Conservation (phyloP, 305 asterid genomes). For the Fraxinus albicans region DNA sequence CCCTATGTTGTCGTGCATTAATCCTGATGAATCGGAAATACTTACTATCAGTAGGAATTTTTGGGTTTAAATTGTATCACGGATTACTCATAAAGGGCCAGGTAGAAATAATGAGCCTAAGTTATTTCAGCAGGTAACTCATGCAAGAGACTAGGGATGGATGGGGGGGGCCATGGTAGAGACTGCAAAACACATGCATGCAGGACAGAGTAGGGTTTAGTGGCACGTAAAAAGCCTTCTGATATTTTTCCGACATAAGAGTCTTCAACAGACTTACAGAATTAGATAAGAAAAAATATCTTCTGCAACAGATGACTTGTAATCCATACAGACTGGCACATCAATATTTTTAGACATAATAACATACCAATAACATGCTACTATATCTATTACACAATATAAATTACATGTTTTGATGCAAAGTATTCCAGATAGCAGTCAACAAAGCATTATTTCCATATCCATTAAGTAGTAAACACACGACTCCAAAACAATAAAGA, state of each 20-base stretch:
- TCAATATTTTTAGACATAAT: not conserved
- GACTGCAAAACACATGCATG: not conserved
- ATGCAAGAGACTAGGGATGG: not conserved
- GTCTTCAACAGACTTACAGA: not conserved
- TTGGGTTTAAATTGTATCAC: not conserved
- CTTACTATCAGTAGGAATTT: not conserved
- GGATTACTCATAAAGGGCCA: not conserved
- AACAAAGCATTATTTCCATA: not conserved
- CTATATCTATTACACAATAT: slow-evolving; percentile 2
- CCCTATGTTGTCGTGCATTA: not conserved
- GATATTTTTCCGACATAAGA: not conserved
- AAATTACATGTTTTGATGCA: not conserved
- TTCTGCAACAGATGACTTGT: not conserved
- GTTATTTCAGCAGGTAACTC: not conserved
- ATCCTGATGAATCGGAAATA: not conserved
- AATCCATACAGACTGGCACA: not conserved
- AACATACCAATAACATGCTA: not conserved
- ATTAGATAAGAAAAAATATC: not conserved
- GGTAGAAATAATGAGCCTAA: not conserved
- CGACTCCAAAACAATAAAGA: not conserved
- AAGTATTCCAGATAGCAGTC: not conserved
- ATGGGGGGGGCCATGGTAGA: not conserved
- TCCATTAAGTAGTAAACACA: not conserved
- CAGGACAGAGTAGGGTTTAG: not conserved
- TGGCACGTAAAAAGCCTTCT: not conserved